A percentile compares a stretch with the other conserved stretches of the same genome.
These are phyloP conservation scores for Allantophomopsis cytisporea DNA, from an alignment of 2,329 filamentous ascomycete genomes.

Conservation along the genomic window DNA sequence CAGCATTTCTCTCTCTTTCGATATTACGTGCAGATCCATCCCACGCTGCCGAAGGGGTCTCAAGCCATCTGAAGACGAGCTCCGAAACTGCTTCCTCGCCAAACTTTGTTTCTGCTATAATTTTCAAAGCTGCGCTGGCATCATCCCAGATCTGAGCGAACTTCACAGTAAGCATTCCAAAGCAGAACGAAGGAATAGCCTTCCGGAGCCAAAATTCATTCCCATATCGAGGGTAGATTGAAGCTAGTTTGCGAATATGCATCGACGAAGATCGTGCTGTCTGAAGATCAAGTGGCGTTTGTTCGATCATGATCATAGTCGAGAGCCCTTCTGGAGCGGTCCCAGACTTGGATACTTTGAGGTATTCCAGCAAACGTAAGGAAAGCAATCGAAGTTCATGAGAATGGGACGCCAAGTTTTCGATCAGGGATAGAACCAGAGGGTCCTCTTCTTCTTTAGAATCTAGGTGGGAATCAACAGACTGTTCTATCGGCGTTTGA, in stretches of 20 bases:
- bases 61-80: conserved; percentile 69
- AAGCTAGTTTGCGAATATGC: conserved; percentile 61
- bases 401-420: conserved; percentile 63
- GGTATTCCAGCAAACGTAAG: conserved; percentile 53
- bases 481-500: conserved; percentile 6
- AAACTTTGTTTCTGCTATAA: conserved; percentile 53
- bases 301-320: conserved; percentile 67
- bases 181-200: conserved; percentile 70
- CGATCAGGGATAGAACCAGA: conserved; percentile 50
- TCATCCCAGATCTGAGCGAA: conserved; percentile 83
- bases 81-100: conserved; percentile 63
- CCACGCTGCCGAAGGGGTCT: conserved; percentile 40
- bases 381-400: conserved; percentile 62
- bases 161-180: conserved; percentile 78
- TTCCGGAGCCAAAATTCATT: conserved; percentile 51
- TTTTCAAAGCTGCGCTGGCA: conserved; percentile 59
- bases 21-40: conserved; percentile 26
- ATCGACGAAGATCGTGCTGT: conserved; percentile 69
- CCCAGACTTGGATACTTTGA: conserved; percentile 37
- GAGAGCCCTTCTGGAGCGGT: conserved; percentile 34
- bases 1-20: conserved; percentile 20
- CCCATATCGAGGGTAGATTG: conserved; percentile 41
- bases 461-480: conserved; percentile 6
- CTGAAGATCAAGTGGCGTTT: conserved; percentile 63
- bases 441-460: conserved; percentile 34